phyloP scores from a whole-genome alignment of 2,329 filamentous ascomycete genomes.

The Onygena corvina region DNA sequence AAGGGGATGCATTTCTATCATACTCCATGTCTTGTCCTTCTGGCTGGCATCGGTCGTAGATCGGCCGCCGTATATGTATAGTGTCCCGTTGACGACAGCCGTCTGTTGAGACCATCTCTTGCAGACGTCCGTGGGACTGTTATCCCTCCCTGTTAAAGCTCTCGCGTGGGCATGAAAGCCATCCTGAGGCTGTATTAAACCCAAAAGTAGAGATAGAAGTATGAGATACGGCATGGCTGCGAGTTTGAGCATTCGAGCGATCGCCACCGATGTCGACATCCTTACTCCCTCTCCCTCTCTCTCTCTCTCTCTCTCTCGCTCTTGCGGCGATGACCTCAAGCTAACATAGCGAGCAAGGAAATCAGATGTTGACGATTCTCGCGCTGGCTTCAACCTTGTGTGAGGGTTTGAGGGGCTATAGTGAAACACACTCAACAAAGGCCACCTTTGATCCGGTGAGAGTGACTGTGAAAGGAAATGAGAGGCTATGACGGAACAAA shows the following conservation, averaged over 20 bases:
- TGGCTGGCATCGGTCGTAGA: constrained; percentile 48
- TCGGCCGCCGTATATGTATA: constrained; percentile 66
- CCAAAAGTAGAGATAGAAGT: neutral
- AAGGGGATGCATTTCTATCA: constrained; percentile 20
- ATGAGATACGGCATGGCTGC: neutral
- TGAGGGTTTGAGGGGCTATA: neutral
- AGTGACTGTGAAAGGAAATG: neutral
- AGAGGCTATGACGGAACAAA: neutral
- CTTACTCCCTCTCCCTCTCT: too few species aligned
- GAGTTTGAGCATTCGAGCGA: neutral
- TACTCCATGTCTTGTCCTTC: constrained; percentile 57
- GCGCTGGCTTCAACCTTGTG: neutral
- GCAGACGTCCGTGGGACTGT: constrained; percentile 47
- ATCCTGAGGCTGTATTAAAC: neutral
- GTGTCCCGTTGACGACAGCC: constrained; percentile 58
- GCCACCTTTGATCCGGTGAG: neutral
- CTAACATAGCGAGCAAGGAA: neutral
- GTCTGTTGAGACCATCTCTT: constrained; percentile 56
- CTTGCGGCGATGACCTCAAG: neutral
- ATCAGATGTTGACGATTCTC: neutral
- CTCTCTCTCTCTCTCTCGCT: too few species aligned
- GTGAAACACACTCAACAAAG: constrained; percentile 6
- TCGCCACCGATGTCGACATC: neutral
- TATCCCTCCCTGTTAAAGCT: constrained; percentile 14
- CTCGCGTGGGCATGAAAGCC: neutral